Conservation (phyloP, 768 basidiomycete genomes). For the Russula abietina region DNA sequence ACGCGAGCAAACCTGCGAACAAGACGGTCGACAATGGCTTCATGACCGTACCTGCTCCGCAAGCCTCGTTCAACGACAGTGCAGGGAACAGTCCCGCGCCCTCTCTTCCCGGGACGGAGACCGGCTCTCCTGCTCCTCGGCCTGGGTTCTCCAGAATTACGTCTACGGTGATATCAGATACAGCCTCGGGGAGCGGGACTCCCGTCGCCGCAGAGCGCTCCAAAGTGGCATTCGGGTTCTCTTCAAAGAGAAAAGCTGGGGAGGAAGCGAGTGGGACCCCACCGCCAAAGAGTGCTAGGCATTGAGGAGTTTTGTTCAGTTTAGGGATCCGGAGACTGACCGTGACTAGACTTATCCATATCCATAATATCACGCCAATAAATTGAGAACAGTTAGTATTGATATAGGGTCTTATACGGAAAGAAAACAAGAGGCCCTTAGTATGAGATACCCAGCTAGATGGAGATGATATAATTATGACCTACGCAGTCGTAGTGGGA, state of each 20-base stretch:
- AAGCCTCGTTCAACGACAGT: slow-evolving; percentile 36
- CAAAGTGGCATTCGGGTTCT: slow-evolving; percentile 73
- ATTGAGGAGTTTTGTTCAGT: background rate
- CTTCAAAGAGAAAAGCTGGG: slow-evolving; percentile 71
- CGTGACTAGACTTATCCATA: slow-evolving; percentile 4
- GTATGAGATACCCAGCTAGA: background rate
- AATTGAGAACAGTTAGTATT: background rate
- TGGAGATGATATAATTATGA: slow-evolving; percentile 4
- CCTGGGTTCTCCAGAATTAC: slow-evolving; percentile 76
- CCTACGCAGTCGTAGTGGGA: background rate
- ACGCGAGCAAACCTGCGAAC: slow-evolving; percentile 46
- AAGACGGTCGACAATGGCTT: slow-evolving; percentile 54
- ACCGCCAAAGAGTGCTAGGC: slow-evolving; percentile 47
- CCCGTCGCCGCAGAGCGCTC: slow-evolving; percentile 59
- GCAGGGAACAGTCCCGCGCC: slow-evolving; percentile 40
- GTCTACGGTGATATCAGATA: slow-evolving; percentile 46
- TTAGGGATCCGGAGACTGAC: too few species aligned
- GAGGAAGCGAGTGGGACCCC: slow-evolving; percentile 65
- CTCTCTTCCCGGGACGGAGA: slow-evolving; percentile 32
- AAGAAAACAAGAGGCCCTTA: background rate
- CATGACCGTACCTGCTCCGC: slow-evolving; percentile 64
- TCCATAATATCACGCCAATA: slow-evolving; percentile 10
- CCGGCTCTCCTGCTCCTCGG: slow-evolving; percentile 59
- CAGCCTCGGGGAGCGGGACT: slow-evolving; percentile 41
- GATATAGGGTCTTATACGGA: background rate